Conservation (phyloP, 2,329 filamentous ascomycete species). For the Chalaropsis ovoidea region DNA sequence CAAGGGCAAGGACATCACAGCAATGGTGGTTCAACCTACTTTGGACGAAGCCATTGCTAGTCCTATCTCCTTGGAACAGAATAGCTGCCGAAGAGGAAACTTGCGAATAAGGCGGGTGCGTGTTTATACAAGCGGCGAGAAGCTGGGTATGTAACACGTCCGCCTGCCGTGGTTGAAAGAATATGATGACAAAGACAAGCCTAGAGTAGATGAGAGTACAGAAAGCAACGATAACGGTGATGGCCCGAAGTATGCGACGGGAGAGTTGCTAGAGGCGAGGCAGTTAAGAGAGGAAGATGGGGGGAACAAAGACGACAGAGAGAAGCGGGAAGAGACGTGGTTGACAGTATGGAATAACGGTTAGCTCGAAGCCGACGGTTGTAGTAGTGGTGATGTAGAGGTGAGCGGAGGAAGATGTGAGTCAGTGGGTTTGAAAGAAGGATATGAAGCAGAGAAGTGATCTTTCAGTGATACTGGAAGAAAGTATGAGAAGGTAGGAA, state of each 20-base stretch:
- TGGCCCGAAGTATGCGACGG: not conserved
- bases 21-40: conserved; percentile 26
- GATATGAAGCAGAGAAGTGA: not conserved
- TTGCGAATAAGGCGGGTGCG: conserved; percentile 21
- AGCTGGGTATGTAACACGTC: conserved; percentile 15
- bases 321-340: not conserved
- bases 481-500: not conserved
- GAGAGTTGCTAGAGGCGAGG: conserved; percentile 13
- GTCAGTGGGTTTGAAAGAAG: not conserved
- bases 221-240: not conserved
- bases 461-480: conserved; percentile 4
- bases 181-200: conserved; percentile 13
- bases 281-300: not conserved
- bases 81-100: conserved; percentile 25
- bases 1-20: conserved; percentile 26
- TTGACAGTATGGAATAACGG: conserved; percentile 18
- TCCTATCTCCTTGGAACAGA: conserved; percentile 26
- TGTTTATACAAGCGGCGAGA: conserved; percentile 8
- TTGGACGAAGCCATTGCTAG: conserved; percentile 26
- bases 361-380: conserved; percentile 6
- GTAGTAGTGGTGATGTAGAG: not conserved
- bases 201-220: conserved; percentile 8
- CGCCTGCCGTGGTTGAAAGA: conserved; percentile 1
- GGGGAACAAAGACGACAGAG: conserved; percentile 22
- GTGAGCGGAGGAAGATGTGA: not conserved